phyloP scores from a whole-genome alignment of 331 rosid genomes.

The Arachis monticola region DNA sequence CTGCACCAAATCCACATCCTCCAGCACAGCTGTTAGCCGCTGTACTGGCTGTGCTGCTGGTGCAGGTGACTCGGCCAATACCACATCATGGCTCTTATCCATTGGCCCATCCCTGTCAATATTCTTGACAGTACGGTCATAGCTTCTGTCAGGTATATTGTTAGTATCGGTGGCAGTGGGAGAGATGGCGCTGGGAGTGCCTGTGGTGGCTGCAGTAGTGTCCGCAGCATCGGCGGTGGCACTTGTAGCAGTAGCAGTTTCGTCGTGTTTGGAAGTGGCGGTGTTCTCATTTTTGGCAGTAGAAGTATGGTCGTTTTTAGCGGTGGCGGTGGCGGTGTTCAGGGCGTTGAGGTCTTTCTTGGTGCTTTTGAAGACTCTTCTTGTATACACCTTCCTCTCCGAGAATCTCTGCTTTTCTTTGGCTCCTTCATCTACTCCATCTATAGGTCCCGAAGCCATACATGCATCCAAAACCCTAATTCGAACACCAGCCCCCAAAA shows the following conservation, averaged over 20 bases:
- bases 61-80: background rate
- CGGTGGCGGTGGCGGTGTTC: conserved; percentile 12
- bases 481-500: conserved; percentile 37
- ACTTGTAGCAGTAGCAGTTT: conserved; percentile 4
- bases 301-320: conserved; percentile 21
- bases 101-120: conserved; percentile 5
- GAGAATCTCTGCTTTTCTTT: conserved; percentile 58
- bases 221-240: background rate
- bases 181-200: background rate
- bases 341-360: conserved; percentile 35
- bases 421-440: conserved; percentile 70
- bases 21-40: background rate
- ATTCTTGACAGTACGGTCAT: background rate
- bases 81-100: conserved; percentile 8
- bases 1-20: conserved; percentile 1
- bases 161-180: background rate
- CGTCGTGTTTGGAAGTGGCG: background rate
- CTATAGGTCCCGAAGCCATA: conserved; percentile 87
- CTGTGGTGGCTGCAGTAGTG: background rate
- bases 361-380: conserved; percentile 62
- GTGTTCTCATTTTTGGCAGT: background rate
- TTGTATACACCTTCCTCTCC: conserved; percentile 73
- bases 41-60: background rate
- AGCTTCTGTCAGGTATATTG: conserved; percentile 3
- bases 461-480: conserved; percentile 88